Conservation (phyloP, 2,329 filamentous ascomycete genomes). For the Didymella lethalis region DNA sequence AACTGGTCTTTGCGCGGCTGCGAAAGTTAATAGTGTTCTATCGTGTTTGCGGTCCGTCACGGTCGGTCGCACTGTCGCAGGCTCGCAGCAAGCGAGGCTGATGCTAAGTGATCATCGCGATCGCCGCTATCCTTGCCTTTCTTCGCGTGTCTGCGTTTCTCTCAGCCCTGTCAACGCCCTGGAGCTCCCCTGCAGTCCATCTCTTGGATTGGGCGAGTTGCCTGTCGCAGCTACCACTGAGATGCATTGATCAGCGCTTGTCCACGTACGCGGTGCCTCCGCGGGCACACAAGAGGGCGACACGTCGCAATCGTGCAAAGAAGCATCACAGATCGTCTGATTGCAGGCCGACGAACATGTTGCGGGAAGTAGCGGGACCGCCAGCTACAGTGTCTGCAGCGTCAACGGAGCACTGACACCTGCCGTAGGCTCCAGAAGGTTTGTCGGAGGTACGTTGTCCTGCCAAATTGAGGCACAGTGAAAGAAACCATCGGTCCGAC, state of each 20-base stretch:
- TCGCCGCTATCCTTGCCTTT: slow-evolving; percentile 45
- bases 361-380: slow-evolving; percentile 3
- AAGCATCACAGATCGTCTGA: not conserved
- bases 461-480: slow-evolving; percentile 2
- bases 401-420: slow-evolving; percentile 6
- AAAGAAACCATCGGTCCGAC: slow-evolving; percentile 27
- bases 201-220: slow-evolving; percentile 34
- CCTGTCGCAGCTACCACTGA: slow-evolving; percentile 22
- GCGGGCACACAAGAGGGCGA: slow-evolving; percentile 17
- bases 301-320: slow-evolving; percentile 11
- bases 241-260: slow-evolving; percentile 33
- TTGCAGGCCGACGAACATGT: slow-evolving; percentile 3
- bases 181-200: slow-evolving; percentile 17
- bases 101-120: slow-evolving; percentile 34
- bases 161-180: slow-evolving; percentile 44
- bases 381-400: slow-evolving; percentile 10
- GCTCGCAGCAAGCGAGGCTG: slow-evolving; percentile 34
- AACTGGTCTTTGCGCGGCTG: slow-evolving; percentile 1
- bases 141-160: slow-evolving; percentile 42
- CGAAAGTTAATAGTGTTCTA: slow-evolving; percentile 1
- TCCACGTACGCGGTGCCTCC: slow-evolving; percentile 24
- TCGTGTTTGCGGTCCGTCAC: slow-evolving; percentile 14
- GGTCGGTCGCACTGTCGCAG: slow-evolving; percentile 23
- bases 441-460: slow-evolving; percentile 3
- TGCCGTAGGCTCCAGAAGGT: slow-evolving; percentile 5